Percentiles rank a stretch among this genome's conserved stretches.
Evolutionary conservation across 2,329 filamentous ascomycete genomes (phyloP).

Genomic region (Phyllosticta capitalensis): DNA sequence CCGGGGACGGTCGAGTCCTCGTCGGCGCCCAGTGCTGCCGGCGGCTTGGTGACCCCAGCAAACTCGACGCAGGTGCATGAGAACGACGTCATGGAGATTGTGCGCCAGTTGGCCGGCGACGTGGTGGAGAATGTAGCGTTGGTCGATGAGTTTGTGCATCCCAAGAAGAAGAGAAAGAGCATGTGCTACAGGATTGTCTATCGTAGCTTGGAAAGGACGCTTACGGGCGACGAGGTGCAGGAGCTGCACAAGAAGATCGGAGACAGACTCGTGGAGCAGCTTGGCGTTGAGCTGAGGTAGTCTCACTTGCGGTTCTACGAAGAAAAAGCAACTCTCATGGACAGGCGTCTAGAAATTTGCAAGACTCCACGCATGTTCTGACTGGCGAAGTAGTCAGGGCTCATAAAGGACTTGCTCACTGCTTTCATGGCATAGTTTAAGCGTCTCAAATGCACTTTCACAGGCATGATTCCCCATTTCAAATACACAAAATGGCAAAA

Average conservation of each 20-base stretch:
- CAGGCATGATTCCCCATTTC: no score
- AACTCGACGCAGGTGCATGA: slow-evolving; percentile 57
- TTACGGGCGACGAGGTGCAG: slow-evolving; percentile 77
- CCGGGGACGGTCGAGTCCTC: slow-evolving; percentile 18
- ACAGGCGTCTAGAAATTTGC: no score
- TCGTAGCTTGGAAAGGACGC: slow-evolving; percentile 78
- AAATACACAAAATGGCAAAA: no score
- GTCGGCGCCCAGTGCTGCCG: slow-evolving; percentile 16
- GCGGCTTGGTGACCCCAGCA: slow-evolving; percentile 27
- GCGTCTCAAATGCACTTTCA: no score
- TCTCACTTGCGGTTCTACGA: not conserved
- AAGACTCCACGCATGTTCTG: no score
- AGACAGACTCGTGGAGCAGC: slow-evolving; percentile 52
- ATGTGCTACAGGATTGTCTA: slow-evolving; percentile 92
- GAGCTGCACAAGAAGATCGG: slow-evolving; percentile 61
- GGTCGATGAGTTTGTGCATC: slow-evolving; percentile 80
- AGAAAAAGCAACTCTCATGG: no score
- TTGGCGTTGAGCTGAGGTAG: slow-evolving; percentile 71
- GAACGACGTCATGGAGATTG: slow-evolving; percentile 95
- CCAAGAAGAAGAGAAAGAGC: slow-evolving; percentile 72
- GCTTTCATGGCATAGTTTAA: no score
- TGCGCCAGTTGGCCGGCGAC: slow-evolving; percentile 73
- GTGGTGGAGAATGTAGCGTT: slow-evolving; percentile 78
- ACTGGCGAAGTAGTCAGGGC: no score
- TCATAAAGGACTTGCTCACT: no score